phyloP scores from a whole-genome alignment of 1,139 yeast genomes.

The Tardiomyces digboiensis region DNA sequence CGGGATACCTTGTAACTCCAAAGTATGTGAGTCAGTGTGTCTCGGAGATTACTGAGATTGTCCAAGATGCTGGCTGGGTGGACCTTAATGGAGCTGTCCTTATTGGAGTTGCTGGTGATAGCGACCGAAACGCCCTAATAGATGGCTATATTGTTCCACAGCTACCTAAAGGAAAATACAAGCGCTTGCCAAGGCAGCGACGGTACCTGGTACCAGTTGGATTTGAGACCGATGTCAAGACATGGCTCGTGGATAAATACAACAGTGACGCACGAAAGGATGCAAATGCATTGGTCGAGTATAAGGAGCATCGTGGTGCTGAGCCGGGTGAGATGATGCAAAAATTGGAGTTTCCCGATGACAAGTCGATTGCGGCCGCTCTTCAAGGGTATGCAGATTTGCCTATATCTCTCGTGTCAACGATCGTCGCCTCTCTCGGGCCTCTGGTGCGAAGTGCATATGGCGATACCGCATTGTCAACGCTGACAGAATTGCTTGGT shows the following conservation, averaged over 20 bases:
- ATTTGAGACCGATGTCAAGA: not conserved
- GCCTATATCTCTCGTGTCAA: not conserved
- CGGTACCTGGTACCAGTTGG: not conserved
- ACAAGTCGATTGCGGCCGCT: not conserved
- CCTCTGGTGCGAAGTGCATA: slow-evolving; percentile 1
- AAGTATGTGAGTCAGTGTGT: slow-evolving; percentile 6
- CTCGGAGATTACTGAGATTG: slow-evolving; percentile 3
- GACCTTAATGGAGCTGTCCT: slow-evolving; percentile 10
- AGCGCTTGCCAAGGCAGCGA: not conserved
- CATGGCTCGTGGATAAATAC: not conserved
- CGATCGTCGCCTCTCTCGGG: not conserved
- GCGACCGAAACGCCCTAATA: not conserved
- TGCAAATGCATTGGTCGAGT: not conserved
- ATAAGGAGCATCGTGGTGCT: not conserved
- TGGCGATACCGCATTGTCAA: not conserved
- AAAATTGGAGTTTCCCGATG: not conserved
- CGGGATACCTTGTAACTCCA: slow-evolving; percentile 9
- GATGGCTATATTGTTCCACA: not conserved
- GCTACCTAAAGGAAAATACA: not conserved
- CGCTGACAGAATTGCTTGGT: slow-evolving; percentile 2
- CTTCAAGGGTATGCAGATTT: not conserved
- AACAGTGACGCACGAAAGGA: not conserved
- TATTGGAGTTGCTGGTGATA: not conserved
- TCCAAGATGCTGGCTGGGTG: slow-evolving; percentile 10
- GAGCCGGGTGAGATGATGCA: not conserved